Base-by-base conservation (phyloP, 345 rosid genomes). In the Garcia nutans region DNA sequence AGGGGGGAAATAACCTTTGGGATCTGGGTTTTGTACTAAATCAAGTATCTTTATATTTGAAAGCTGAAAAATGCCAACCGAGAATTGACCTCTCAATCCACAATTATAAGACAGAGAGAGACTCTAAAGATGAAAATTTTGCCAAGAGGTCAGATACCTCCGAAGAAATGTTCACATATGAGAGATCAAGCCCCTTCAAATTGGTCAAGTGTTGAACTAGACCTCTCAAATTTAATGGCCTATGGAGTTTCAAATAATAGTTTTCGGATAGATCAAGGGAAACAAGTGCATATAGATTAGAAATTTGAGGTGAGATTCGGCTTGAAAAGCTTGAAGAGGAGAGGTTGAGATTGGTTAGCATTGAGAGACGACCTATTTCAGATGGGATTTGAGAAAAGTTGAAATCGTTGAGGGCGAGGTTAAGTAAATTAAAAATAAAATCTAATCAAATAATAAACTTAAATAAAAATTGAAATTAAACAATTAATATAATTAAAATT, bases 291-390 rank as follows among this genome's bases (percentile, higher is more conserved):
- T 1, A 45, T 45, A 45, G 49, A 45, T 45, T 45, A 45, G 44
- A 62, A 2, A 28, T 28, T 28, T 28, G 31, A 1, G 1, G 31
- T 28, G 81, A 79, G 50, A 82, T 70, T 54, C 75, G 65, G 23
- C 82, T 74, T 6, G 33, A 50, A 60, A 78, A 74, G 0, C 0
- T 1, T 7, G 82, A 78, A 0, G 0, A 11, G 5, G 76, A 74
- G 31, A 82, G 84, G 24, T 74, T 65, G 41, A 78, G 65, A 17
- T 28, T 16, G 0, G 79, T 47, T 37, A 82, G 45, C 63, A 9
- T 33, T 5, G 66, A 59, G 1, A 82, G 71, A 10, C 1, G 31
- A 1, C 24, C 50, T 1, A 82, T 19, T 42, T 42, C 59, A n/a
- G 70, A 6, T 1, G 82, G 82, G 5, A 74, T 70, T 47, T n/a